phyloP scores from a whole-genome alignment of 176 grass and related monocot species.

The Paspalum notatum region DNA sequence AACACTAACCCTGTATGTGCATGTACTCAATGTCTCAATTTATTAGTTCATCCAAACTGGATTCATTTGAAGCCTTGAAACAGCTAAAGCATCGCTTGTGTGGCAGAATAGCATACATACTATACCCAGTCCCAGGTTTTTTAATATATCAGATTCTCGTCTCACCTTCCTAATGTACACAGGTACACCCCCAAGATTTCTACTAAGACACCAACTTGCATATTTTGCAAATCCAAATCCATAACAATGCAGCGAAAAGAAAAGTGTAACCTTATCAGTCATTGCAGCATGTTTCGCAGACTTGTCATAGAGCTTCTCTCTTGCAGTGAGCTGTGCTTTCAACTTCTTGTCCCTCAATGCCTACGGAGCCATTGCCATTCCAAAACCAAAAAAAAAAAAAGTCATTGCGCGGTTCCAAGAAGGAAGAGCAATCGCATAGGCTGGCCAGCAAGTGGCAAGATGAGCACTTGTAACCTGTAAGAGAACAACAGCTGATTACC shows the following conservation, averaged over 20 bases:
- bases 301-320: conserved; percentile 73
- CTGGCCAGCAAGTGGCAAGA: neutral
- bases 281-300: conserved; percentile 79
- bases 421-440: neutral
- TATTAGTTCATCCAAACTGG: conserved; percentile 2
- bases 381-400: conserved; percentile 29
- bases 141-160: neutral
- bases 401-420: conserved; percentile 8
- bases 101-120: neutral
- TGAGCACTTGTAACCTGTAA: neutral
- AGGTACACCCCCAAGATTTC: neutral
- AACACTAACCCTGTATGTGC: conserved; percentile 3
- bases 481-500: conserved; percentile 44
- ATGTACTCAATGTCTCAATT: no score
- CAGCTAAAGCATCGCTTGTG: conserved; percentile 7
- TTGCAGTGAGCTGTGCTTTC: conserved; percentile 67
- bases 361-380: conserved; percentile 45
- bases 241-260: neutral
- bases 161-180: neutral
- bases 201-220: neutral
- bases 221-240: neutral
- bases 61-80: neutral
- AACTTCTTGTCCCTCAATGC: conserved; percentile 77
- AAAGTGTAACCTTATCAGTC: conserved; percentile 60
- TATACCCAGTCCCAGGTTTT: neutral